A percentile compares a stretch with the other conserved stretches of the same genome.
Conservation (phyloP, 2,329 filamentous ascomycete genomes). For the Paecilomyces variotii region DNA sequence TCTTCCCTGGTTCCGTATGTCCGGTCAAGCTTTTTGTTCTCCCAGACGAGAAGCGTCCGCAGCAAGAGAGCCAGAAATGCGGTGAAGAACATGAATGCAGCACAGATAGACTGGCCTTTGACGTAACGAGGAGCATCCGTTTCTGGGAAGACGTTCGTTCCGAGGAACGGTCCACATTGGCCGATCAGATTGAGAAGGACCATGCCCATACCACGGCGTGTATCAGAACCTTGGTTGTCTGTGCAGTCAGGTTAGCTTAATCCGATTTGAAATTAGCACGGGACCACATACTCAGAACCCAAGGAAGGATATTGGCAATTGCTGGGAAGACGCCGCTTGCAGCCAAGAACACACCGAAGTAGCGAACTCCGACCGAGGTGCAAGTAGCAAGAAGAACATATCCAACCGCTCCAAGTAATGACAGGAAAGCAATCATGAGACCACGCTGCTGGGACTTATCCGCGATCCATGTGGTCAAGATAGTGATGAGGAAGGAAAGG, state of each 20-base stretch:
- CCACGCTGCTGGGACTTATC: conserved; percentile 59
- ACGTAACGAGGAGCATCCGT: conserved; percentile 39
- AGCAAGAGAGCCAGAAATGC: conserved; percentile 46
- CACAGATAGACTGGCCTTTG: conserved; percentile 54
- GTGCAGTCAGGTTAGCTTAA: background rate
- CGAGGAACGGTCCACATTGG: conserved; percentile 56
- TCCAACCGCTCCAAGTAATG: conserved; percentile 50
- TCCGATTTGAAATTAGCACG: background rate
- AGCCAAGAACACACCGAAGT: conserved; percentile 47
- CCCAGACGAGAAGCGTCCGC: conserved; percentile 47
- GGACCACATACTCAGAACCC: conserved; percentile 48
- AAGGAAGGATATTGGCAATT: conserved; percentile 63
- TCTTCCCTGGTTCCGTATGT: conserved; percentile 31
- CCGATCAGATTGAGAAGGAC: conserved; percentile 61
- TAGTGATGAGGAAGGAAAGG: conserved; percentile 55
- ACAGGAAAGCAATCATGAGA: conserved; percentile 49
- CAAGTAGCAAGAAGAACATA: conserved; percentile 58
- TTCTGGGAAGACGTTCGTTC: conserved; percentile 55
- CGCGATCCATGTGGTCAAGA: conserved; percentile 55
- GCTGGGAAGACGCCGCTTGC: conserved; percentile 58
- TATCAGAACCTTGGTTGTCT: conserved; percentile 63
- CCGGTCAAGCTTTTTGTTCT: conserved; percentile 54
- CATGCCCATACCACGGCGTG: conserved; percentile 58
- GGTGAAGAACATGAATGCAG: conserved; percentile 55
- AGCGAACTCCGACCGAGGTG: conserved; percentile 42